Base-by-base conservation (phyloP, 345 rosid species). In the Moringa oleifera region DNA sequence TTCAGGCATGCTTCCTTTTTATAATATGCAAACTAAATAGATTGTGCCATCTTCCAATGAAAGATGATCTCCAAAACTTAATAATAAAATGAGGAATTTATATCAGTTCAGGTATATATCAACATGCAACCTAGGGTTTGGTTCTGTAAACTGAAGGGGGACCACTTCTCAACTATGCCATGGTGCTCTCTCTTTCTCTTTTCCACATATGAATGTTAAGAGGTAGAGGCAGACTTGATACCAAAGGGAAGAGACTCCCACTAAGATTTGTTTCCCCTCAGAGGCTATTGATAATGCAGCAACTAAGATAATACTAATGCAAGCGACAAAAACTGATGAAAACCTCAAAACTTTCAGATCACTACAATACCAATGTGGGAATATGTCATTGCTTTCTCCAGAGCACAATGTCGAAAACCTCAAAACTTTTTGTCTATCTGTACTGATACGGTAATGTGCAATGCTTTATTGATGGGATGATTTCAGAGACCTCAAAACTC, bases 101-200 rank as follows among this genome's bases (percentile, higher is more conserved):
- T 66, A 60, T 61, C 51, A 65, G 41, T 59, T 67, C 62, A 56
- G 78, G 77, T 58, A 56, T 77, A 76, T 58, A 75, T 61, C 63
- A 58, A 52, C 49, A 67, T 25, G 57, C 73, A 66, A 22, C 68
- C 75, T 62, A 71, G 75, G 74, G 78, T 58, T 71, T n/a, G n/a
- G n/a, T n/a, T 68, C 65, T 33, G 24, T 23, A 20, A 59, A 50
- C 55, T 51, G 49, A 25, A 31, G 16, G 58, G 87, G 94, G 94
- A 87, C 94, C 90, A 87, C 94, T 82, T 75, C 65, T 79, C 88
- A 85, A 83, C 88, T 72, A 81, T 77, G 68, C 51, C 54, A 55
- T 0, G 24, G 33, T 59, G 19, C 56, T 51, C 63, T 65, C 51
- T 52, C 21, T 28, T 24, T 49, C 18, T 71, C 31, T 58, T 49